Evolutionary conservation across 2,329 filamentous ascomycete species (phyloP).

Genomic region (Sordariomycetes sp.): DNA sequence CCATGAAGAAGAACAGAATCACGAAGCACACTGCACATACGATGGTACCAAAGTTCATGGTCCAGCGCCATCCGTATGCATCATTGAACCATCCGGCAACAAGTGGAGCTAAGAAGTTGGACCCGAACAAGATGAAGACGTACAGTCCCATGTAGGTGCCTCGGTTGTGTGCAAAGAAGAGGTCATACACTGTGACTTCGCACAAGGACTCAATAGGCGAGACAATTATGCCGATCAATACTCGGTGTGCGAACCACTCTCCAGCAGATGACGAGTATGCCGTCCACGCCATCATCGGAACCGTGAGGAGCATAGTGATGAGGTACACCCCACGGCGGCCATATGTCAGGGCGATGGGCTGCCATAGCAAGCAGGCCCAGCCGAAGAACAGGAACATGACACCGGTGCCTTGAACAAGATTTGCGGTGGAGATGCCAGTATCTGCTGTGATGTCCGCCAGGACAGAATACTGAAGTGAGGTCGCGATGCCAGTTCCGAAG

Average conservation of each 20-base stretch:
- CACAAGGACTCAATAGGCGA: constrained; percentile 17
- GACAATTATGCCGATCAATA: constrained; percentile 17
- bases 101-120: constrained; percentile 3
- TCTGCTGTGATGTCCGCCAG: constrained; percentile 18
- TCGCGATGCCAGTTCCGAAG: constrained; percentile 10
- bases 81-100: constrained; percentile 7
- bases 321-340: constrained; percentile 20
- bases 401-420: neutral
- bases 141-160: constrained; percentile 33
- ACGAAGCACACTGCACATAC: constrained; percentile 23
- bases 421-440: constrained; percentile 15
- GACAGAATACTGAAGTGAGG: constrained; percentile 19
- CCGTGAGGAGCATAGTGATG: constrained; percentile 13
- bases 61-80: constrained; percentile 15
- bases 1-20: constrained; percentile 45
- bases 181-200: constrained; percentile 17
- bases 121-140: constrained; percentile 19
- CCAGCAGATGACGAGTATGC: constrained; percentile 14
- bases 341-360: constrained; percentile 19
- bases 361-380: constrained; percentile 23
- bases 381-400: constrained; percentile 18
- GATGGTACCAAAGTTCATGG: constrained; percentile 28
- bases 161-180: constrained; percentile 30
- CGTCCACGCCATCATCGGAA: constrained; percentile 16
- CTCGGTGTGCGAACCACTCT: constrained; percentile 15